Conservation (phyloP, 768 basidiomycete species). For the Lactarius quietus region DNA sequence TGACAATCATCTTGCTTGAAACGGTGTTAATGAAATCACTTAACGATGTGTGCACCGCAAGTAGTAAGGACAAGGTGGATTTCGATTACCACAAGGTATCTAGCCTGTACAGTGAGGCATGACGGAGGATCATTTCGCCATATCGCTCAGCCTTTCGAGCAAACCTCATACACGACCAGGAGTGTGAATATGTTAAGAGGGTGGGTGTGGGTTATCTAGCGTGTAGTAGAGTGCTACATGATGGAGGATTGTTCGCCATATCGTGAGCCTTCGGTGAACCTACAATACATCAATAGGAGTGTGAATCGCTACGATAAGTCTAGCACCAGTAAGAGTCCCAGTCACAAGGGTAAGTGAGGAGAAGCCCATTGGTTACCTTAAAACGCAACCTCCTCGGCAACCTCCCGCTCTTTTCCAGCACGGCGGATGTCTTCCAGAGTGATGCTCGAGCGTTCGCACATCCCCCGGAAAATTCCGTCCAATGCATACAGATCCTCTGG, state of each 20-base stretch:
- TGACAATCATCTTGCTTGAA: too few relatives aligned
- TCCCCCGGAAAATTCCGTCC: constrained; percentile 73
- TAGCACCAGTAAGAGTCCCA: too few relatives aligned
- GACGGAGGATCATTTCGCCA: too few relatives aligned
- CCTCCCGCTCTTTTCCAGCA: constrained; percentile 32
- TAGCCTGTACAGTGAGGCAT: too few relatives aligned
- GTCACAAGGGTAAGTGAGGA: background rate
- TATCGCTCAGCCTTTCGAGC: too few relatives aligned
- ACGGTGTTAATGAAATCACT: too few relatives aligned
- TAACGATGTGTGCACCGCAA: too few relatives aligned
- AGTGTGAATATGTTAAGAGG: too few relatives aligned
- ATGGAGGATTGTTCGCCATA: background rate
- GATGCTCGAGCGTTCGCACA: constrained; percentile 84
- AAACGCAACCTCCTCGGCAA: background rate
- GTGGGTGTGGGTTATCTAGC: background rate
- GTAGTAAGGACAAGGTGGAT: too few relatives aligned
- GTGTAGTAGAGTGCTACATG: background rate
- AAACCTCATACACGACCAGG: too few relatives aligned
- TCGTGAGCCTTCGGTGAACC: background rate
- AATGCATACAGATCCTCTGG: constrained; percentile 58
- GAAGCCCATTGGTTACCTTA: background rate
- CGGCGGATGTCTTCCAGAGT: constrained; percentile 61
- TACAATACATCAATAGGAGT: background rate
- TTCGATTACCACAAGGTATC: too few relatives aligned
- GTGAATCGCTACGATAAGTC: background rate